A percentile compares a stretch with the other conserved stretches of the same genome.
Evolutionary conservation across 2,329 filamentous ascomycete genomes (phyloP).

Genomic region (Torrubiella hemipterigena): DNA sequence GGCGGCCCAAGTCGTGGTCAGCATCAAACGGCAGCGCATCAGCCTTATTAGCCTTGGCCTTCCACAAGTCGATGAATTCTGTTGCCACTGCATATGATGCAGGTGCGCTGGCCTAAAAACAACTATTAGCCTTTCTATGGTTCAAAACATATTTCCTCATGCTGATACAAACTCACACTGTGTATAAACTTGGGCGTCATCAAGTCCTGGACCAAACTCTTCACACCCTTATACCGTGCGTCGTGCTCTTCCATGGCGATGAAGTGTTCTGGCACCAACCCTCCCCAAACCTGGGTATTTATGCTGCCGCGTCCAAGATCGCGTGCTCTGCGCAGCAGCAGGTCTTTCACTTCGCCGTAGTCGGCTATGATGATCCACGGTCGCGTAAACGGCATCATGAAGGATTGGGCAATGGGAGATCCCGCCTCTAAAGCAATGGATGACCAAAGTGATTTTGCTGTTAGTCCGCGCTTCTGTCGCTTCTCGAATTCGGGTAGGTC

Average conservation of each 20-base stretch:
- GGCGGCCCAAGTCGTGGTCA: constrained; percentile 12
- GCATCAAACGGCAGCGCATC: constrained; percentile 13
- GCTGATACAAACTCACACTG: too few relatives aligned
- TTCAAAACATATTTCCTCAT: too few relatives aligned
- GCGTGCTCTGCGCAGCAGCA: background rate
- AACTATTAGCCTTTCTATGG: too few relatives aligned
- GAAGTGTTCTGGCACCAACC: constrained; percentile 13
- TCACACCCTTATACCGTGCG: constrained; percentile 15
- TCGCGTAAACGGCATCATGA: background rate
- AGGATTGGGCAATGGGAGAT: constrained; percentile 3
- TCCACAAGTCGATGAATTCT: background rate
- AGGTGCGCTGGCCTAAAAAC: too few relatives aligned
- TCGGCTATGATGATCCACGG: background rate
- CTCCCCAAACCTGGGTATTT: background rate
- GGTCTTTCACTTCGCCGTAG: constrained; percentile 1
- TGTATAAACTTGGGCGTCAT: constrained; percentile 17
- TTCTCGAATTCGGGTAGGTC: constrained; percentile 1
- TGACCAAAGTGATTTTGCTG: background rate
- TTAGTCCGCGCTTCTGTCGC: background rate
- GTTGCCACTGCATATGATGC: background rate
- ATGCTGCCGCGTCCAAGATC: constrained; percentile 1
- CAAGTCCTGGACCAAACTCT: constrained; percentile 14
- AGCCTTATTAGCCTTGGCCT: background rate
- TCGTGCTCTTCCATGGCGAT: constrained; percentile 13
- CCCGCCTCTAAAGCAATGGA: background rate